Evolutionary conservation across 768 basidiomycete genomes (phyloP).

Genomic region (Cubamyces sp.): DNA sequence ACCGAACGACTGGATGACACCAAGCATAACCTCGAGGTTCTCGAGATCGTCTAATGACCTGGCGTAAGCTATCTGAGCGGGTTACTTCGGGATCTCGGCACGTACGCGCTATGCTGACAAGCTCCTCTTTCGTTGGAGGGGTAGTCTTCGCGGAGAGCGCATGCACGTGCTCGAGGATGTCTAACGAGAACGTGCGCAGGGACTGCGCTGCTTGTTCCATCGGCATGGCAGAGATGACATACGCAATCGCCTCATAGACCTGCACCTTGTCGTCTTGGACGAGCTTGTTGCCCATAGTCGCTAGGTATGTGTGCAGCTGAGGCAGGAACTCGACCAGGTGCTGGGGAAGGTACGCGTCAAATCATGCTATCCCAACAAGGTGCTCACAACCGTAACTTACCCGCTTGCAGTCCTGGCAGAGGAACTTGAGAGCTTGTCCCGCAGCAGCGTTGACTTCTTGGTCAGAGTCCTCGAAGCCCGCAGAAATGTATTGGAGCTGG

Average conservation of each 20-base stretch:
- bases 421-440: slow-evolving; percentile 92
- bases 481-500: slow-evolving; percentile 89
- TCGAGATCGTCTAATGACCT: slow-evolving; percentile 73
- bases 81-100: slow-evolving; percentile 1
- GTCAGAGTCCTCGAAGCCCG: slow-evolving; percentile 85
- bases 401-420: slow-evolving; percentile 95
- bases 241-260: slow-evolving; percentile 94
- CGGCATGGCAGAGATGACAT: slow-evolving; percentile 94
- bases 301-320: slow-evolving; percentile 87
- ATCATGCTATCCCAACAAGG: no score
- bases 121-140: slow-evolving; percentile 68
- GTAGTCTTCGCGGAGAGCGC: slow-evolving; percentile 55
- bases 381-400: slow-evolving; percentile 43
- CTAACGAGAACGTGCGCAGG: slow-evolving; percentile 83
- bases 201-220: slow-evolving; percentile 87
- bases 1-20: slow-evolving; percentile 79
- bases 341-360: slow-evolving; percentile 39
- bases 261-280: slow-evolving; percentile 86
- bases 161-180: slow-evolving; percentile 81
- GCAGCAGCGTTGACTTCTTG: slow-evolving; percentile 89
- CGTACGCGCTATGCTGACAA: slow-evolving; percentile 71
- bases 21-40: slow-evolving; percentile 90
- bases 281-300: slow-evolving; percentile 76
- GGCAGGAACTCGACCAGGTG: slow-evolving; percentile 93
- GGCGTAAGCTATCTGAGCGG: not conserved